Conservation (phyloP, 1,284 basidiomycete species). For the Coriolopsis trogii region DNA sequence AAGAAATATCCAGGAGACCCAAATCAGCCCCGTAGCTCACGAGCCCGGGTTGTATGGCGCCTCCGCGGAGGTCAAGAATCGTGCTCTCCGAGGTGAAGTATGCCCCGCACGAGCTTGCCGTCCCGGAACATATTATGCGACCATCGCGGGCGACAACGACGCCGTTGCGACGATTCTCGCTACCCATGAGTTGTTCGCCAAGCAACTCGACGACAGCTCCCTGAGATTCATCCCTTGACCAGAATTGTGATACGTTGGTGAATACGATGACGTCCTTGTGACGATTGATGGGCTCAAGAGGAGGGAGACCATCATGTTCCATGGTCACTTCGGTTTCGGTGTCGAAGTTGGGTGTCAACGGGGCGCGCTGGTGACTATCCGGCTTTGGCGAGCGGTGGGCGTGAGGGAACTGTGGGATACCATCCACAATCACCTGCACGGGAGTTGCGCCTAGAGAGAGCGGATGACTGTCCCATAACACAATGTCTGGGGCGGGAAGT, state of each 20-base stretch:
- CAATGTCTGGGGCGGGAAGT: constrained; percentile 61
- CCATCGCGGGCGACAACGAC: constrained; percentile 46
- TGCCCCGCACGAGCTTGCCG: constrained; percentile 13
- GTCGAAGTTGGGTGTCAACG: constrained; percentile 65
- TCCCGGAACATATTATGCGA: constrained; percentile 45
- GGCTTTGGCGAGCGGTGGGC: constrained; percentile 52
- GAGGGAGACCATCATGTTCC: constrained; percentile 66
- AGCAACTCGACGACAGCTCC: constrained; percentile 25
- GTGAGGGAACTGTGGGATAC: constrained; percentile 56
- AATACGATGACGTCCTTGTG: constrained; percentile 52
- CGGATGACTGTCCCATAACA: constrained; percentile 89
- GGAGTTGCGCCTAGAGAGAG: constrained; percentile 74
- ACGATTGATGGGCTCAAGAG: constrained; percentile 46
- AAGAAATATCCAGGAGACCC: constrained; percentile 40
- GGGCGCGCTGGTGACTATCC: constrained; percentile 48
- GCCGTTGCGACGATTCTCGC: constrained; percentile 12
- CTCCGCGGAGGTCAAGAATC: constrained; percentile 37
- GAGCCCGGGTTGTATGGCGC: constrained; percentile 48
- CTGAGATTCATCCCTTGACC: constrained; percentile 8
- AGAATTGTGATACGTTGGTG: constrained; percentile 58
- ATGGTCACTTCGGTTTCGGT: constrained; percentile 57
- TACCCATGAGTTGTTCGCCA: background rate
- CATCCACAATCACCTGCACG: constrained; percentile 72
- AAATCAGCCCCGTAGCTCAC: constrained; percentile 39
- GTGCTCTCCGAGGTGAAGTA: constrained; percentile 31